Evolutionary conservation across 495 filamentous ascomycete genomes (phyloP).

Genomic region (Polyplosphaeria fusca): DNA sequence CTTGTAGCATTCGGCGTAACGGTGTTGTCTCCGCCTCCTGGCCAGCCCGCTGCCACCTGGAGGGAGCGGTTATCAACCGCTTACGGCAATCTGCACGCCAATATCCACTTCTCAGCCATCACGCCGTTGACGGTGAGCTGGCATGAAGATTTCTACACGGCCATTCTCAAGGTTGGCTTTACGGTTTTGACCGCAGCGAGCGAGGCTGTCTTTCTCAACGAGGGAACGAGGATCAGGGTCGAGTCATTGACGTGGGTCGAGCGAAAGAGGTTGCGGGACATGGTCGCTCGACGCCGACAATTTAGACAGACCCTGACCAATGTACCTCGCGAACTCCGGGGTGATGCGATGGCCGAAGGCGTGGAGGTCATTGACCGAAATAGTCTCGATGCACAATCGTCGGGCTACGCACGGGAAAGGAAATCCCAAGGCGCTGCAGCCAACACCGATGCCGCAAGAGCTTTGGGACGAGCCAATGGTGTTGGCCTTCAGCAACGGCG

Average conservation of each 20-base stretch:
- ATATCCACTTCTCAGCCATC: constrained; percentile 68
- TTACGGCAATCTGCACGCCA: constrained; percentile 87
- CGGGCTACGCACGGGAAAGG: constrained; percentile 66
- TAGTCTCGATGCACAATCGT: neutral
- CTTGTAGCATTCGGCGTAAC: constrained; percentile 69
- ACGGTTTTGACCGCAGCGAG: constrained; percentile 84
- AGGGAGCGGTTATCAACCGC: constrained; percentile 59
- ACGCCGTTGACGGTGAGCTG: constrained; percentile 64
- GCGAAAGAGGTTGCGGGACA: constrained; percentile 65
- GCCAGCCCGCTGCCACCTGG: constrained; percentile 43
- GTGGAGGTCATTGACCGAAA: constrained; percentile 19
- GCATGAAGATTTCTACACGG: constrained; percentile 93
- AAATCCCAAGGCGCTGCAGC: constrained; percentile 44
- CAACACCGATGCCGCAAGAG: constrained; percentile 36
- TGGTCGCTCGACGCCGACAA: constrained; percentile 39
- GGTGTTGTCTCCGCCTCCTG: constrained; percentile 61
- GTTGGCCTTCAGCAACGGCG: constrained; percentile 74
- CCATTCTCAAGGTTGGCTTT: constrained; percentile 81
- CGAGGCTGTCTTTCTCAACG: constrained; percentile 92
- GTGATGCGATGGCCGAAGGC: constrained; percentile 44
- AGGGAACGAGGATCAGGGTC: constrained; percentile 72
- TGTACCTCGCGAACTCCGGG: constrained; percentile 33
- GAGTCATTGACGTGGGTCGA: constrained; percentile 89
- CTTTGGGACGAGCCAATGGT: constrained; percentile 50
- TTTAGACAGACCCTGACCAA: constrained; percentile 25